Base-by-base conservation (phyloP, 1,139 yeast genomes). In the Taphrina confusa region DNA sequence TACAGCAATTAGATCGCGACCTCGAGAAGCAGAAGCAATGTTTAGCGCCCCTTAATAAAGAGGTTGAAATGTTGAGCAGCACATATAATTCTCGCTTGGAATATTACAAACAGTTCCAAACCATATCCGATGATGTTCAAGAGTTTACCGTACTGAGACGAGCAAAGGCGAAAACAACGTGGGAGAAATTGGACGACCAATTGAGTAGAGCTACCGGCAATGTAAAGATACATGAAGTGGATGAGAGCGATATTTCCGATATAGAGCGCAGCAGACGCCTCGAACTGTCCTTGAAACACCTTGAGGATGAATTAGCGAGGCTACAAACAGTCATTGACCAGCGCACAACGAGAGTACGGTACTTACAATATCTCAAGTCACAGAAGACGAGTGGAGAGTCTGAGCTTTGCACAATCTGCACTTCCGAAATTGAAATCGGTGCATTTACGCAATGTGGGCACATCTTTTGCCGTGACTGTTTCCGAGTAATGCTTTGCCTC, bases 61-160 rank as follows among this genome's bases (percentile, higher is more conserved):
- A 82, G 18, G 76, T 82, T 55, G 76, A 79, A 28, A 74, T 74
- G 44, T 77, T 87, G 63, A 83, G 88, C 65, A 79, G 80, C 28
- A 79, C 87, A 0, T 91, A 84, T 72, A 92, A 92, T 71, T 76
- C 84, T 4, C 82, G 94, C 62, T 79, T 91, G 50, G 88, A 81
- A 49, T 92, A 90, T 70, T 92, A 84, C 73, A 83, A 84, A 66
- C 92, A 88, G 65, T 77, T 92, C 49, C 98, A 92, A 71, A 85
- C 79, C 60, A 80, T 91, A 33, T 89, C 96, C 0, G 97, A 92
- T 71, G 83, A 83, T 55, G 90, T 89, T 16, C 76, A 69, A 0
- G 54, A 46, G 6, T 56, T 36, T 18, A 46, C 60, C 9, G 54
- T 47, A 4, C 23, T 56, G 20, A 46, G 36, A n/a, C 22, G 11